Percentiles rank a stretch among this genome's conserved stretches.
phyloP scores from a whole-genome alignment of 768 basidiomycete genomes.

The Strobilomyces echinocephalus region DNA sequence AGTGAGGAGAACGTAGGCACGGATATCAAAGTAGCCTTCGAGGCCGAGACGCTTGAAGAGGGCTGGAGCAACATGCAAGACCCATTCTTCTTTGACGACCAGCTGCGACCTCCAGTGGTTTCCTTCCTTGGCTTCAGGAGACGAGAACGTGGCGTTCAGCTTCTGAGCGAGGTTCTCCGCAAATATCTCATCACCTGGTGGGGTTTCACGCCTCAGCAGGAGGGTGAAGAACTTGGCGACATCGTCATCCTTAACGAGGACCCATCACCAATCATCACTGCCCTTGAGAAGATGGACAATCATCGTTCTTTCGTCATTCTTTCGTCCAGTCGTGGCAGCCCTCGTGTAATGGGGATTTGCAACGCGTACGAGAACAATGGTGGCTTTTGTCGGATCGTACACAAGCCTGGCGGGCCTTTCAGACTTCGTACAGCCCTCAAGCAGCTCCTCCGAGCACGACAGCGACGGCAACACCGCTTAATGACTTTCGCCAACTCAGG shows the following conservation, averaged over 20 bases:
- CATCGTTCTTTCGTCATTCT: slow-evolving; percentile 70
- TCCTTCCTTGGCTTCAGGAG: slow-evolving; percentile 71
- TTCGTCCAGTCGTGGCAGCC: slow-evolving; percentile 64
- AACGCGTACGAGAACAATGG: slow-evolving; percentile 74
- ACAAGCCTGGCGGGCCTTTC: slow-evolving; percentile 85
- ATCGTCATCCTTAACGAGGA: slow-evolving; percentile 84
- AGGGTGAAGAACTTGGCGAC: slow-evolving; percentile 49
- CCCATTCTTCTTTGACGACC: slow-evolving; percentile 42
- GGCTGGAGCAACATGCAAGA: slow-evolving; percentile 38
- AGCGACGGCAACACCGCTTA: slow-evolving; percentile 28
- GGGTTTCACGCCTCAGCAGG: slow-evolving; percentile 53
- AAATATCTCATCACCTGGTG: slow-evolving; percentile 74
- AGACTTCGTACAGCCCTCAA: slow-evolving; percentile 64
- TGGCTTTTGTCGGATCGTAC: slow-evolving; percentile 82
- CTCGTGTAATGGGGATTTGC: slow-evolving; percentile 55
- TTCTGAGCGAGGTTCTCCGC: slow-evolving; percentile 57
- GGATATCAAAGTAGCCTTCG: slow-evolving; percentile 83
- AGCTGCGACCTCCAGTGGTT: slow-evolving; percentile 44
- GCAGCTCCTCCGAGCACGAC: slow-evolving; percentile 32
- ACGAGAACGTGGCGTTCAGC: slow-evolving; percentile 58
- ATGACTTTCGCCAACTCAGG: slow-evolving; percentile 15
- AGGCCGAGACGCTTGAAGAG: slow-evolving; percentile 57
- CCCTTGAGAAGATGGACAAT: slow-evolving; percentile 54
- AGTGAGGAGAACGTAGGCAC: slow-evolving; percentile 88
- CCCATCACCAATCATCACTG: slow-evolving; percentile 47